phyloP scores from a whole-genome alignment of 2,329 filamentous ascomycete genomes.

The Phyllosticta ampelicida region DNA sequence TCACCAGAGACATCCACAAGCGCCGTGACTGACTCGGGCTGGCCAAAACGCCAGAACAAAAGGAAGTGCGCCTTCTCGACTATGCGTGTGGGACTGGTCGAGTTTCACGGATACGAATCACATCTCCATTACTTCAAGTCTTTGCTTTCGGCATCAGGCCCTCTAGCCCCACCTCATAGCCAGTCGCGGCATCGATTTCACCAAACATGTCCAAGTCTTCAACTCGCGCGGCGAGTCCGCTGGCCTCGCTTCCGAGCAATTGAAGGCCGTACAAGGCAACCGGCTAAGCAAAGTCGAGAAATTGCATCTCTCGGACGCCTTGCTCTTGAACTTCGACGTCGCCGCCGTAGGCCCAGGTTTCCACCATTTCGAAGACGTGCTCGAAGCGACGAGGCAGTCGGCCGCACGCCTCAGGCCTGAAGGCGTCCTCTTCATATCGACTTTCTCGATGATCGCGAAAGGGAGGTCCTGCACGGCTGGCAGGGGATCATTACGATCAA shows the following conservation, averaged over 20 bases:
- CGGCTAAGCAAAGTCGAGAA: conserved; percentile 23
- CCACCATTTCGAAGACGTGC: conserved; percentile 48
- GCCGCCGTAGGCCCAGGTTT: conserved; percentile 34
- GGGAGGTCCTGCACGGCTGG: conserved; percentile 22
- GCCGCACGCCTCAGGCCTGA: conserved; percentile 52
- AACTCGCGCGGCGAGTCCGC: conserved; percentile 43
- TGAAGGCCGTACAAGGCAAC: conserved; percentile 25
- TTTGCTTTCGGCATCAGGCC: conserved; percentile 31
- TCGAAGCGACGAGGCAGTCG: conserved; percentile 47
- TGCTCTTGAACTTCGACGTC: conserved; percentile 33
- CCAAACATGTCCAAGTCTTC: conserved; percentile 57
- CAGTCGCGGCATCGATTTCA: conserved; percentile 60
- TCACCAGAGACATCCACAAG: conserved; percentile 45
- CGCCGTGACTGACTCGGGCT: conserved; percentile 51
- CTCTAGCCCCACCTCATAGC: conserved; percentile 52
- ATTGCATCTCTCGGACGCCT: conserved; percentile 15
- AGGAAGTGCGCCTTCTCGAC: conserved; percentile 49
- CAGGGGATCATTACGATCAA: conserved; percentile 50
- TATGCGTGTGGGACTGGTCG: conserved; percentile 67
- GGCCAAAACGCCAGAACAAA: conserved; percentile 12
- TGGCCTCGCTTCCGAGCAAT: conserved; percentile 13
- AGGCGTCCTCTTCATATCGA: conserved; percentile 60
- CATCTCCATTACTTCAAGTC: background rate
- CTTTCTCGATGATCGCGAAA: conserved; percentile 37
- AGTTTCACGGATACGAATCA: conserved; percentile 47